Evolutionary conservation across 73 alveolate genomes (phyloP), one percentile per base, ranked within the genome.

Genomic region (Paramecium biaurelia): DNA sequence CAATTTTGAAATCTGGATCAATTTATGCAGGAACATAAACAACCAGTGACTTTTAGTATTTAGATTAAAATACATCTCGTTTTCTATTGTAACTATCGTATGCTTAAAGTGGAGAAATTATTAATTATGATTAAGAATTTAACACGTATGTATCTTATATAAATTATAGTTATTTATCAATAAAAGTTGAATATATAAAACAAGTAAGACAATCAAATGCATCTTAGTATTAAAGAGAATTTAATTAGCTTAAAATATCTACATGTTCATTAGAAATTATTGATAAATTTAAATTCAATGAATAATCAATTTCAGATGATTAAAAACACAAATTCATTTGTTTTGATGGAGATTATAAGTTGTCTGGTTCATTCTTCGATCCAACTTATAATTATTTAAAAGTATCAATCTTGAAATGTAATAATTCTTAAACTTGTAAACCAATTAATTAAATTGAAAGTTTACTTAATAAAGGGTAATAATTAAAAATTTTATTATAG

Each of bases 1-100:
- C 38, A 5, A 67, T 67, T 30, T 30, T 49, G 26, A 32, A 26
- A 67, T 21, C 84, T 24, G 84, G 49, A 67, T 67, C 84, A 5
- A 67, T 67, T 12, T 67, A 67, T 67, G 45, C 84, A n/a, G 84
- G 84, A n/a, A 67, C 84, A 30, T 10, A 32, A 67, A 32, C 84
- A 67, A 1, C 12, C 28, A 32, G 84, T 30, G 84, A 67, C 14
- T 30, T 30, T 67, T 30, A 67, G 7, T 67, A 26, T 67, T 32
- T 67, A 67, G 45, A 67, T 67, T 10, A 67, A n/a, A 32, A 67
- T 15, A 67, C 38, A 4, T 30, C 45, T 26, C 49, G 84, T 24
- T 67, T 67, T 23, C 6, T 67, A 12, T 24, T 67, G 26, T n/a
- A 67, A 4, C 11, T 67, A 21, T 30, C 84, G 3, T 26, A 67